phyloP scores from a whole-genome alignment of 306 rosid genomes.

The Heteromeles arbutifolia region DNA sequence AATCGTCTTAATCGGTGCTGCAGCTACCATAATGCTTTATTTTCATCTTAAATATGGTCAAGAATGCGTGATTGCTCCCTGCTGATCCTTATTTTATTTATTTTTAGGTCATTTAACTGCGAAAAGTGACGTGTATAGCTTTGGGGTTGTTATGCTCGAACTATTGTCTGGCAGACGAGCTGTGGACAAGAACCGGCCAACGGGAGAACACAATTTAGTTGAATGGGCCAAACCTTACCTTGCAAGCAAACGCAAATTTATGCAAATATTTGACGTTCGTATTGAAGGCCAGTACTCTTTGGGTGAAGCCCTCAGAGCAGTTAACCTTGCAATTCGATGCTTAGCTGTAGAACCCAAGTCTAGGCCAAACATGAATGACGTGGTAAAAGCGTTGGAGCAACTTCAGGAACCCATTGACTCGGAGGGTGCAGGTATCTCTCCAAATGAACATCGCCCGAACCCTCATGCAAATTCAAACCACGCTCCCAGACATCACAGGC shows the following conservation, averaged over 20 bases:
- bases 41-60: slow-evolving; percentile 5
- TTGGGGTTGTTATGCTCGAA: slow-evolving; percentile 92
- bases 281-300: slow-evolving; percentile 66
- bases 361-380: slow-evolving; percentile 76
- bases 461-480: slow-evolving; percentile 28
- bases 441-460: slow-evolving; percentile 19
- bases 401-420: slow-evolving; percentile 42
- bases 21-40: background rate
- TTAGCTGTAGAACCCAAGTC: slow-evolving; percentile 57
- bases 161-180: slow-evolving; percentile 73
- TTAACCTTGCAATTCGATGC: slow-evolving; percentile 62
- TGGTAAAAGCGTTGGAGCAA: slow-evolving; percentile 60
- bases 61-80: background rate
- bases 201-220: slow-evolving; percentile 66
- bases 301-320: slow-evolving; percentile 55
- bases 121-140: slow-evolving; percentile 88
- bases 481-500: slow-evolving; percentile 26
- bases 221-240: slow-evolving; percentile 95
- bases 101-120: slow-evolving; percentile 76
- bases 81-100: slow-evolving; percentile 19
- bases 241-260: slow-evolving; percentile 60
- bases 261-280: slow-evolving; percentile 74
- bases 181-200: slow-evolving; percentile 76
- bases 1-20: background rate
- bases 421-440: slow-evolving; percentile 18